phyloP scores from a whole-genome alignment of 2,329 filamentous ascomycete genomes.

The Zasmidium angulare region DNA sequence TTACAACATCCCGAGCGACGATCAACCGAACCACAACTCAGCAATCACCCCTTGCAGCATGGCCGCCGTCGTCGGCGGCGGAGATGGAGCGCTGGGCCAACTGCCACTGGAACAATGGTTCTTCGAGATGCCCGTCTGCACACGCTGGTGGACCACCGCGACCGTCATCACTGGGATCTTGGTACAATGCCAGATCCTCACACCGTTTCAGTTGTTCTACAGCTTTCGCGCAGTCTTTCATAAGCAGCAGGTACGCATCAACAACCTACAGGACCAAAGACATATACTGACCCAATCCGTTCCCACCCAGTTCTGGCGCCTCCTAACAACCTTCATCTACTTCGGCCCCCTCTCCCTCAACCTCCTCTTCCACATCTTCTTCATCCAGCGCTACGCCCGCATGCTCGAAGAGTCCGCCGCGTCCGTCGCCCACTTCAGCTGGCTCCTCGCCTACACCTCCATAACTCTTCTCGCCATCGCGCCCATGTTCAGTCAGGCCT shows the following conservation, averaged over 20 bases:
- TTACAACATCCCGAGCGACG: not conserved
- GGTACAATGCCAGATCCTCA: conserved; percentile 90
- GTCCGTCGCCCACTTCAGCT: conserved; percentile 90
- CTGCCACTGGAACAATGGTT: conserved; percentile 96
- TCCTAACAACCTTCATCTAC: conserved; percentile 96
- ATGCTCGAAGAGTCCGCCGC: conserved; percentile 94
- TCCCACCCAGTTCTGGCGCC: conserved; percentile 77
- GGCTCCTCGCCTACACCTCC: conserved; percentile 85
- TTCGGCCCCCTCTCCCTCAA: conserved; percentile 93
- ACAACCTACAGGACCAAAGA: not conserved
- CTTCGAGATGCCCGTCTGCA: conserved; percentile 97
- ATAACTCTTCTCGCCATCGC: conserved; percentile 76
- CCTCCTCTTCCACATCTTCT: conserved; percentile 96
- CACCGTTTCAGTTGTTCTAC: conserved; percentile 95
- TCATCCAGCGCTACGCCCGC: conserved; percentile 92
- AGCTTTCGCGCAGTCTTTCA: conserved; percentile 88
- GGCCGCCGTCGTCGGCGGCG: conserved; percentile 46
- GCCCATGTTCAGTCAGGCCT: conserved; percentile 85
- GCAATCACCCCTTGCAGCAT: conserved; percentile 30
- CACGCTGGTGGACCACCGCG: conserved; percentile 93
- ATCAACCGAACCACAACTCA: not conserved
- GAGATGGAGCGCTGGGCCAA: conserved; percentile 49
- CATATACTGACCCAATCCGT: not conserved
- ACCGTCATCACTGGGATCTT: conserved; percentile 83
- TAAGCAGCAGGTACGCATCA: conserved; percentile 76